Percentiles rank a stretch among this genome's conserved stretches.
phyloP scores from a whole-genome alignment of 2,329 filamentous ascomycete genomes.

The Dactylonectria macrodidyma region DNA sequence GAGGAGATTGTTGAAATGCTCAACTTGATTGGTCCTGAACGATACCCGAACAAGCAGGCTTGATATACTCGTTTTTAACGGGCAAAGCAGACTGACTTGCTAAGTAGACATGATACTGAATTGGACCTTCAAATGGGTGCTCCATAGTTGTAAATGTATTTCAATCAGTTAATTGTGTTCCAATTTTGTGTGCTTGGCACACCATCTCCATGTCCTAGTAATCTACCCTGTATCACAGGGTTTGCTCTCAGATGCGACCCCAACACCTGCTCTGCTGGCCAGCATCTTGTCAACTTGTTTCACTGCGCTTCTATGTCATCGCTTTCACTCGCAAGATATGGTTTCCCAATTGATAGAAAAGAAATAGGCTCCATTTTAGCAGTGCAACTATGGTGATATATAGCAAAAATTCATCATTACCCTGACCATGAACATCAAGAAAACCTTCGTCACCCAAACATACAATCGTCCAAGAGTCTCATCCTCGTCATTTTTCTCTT shows the following conservation, averaged over 20 bases:
- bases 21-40: background rate
- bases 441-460: slow-evolving; percentile 22
- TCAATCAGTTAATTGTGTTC: too few species aligned
- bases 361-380: slow-evolving; percentile 5
- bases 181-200: too few species aligned
- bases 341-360: background rate
- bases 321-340: too few species aligned
- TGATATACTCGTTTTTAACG: background rate
- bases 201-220: too few species aligned
- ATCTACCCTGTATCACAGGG: too few species aligned
- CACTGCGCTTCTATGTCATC: background rate
- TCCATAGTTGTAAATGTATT: too few species aligned
- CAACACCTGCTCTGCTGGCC: too few species aligned
- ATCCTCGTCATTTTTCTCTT: slow-evolving; percentile 23
- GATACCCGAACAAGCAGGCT: slow-evolving; percentile 15
- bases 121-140: too few species aligned
- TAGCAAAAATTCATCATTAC: slow-evolving; percentile 23
- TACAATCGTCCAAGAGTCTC: slow-evolving; percentile 23
- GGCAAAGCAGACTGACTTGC: background rate
- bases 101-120: background rate
- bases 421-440: slow-evolving; percentile 24
- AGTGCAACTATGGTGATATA: slow-evolving; percentile 24
- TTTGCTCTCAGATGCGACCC: too few species aligned
- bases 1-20: slow-evolving; percentile 4
- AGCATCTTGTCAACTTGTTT: too few species aligned